Evolutionary conservation across 495 filamentous ascomycete species (phyloP).

Genomic region (Talaromyces stipitatus): DNA sequence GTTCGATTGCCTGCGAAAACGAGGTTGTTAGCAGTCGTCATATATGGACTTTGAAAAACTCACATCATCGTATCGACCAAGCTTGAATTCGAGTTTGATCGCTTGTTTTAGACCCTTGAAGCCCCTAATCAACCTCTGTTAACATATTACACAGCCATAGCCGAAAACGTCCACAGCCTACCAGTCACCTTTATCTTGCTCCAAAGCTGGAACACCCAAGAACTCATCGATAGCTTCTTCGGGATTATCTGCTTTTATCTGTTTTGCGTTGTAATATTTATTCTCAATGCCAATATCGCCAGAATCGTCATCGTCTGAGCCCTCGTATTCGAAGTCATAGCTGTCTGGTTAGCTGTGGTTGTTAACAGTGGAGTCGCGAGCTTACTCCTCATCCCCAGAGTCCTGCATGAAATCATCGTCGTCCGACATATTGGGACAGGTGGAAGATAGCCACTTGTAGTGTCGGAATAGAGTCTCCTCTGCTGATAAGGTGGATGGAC

Average conservation of each 20-base stretch:
- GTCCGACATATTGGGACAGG: slow-evolving; percentile 70
- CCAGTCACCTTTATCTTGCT: slow-evolving; percentile 92
- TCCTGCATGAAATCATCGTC: slow-evolving; percentile 99
- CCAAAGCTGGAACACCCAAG: slow-evolving; percentile 71
- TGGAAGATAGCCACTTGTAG: neutral
- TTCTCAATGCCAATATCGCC: slow-evolving; percentile 95
- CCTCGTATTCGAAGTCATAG: slow-evolving; percentile 96
- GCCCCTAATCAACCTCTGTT: slow-evolving; percentile 47
- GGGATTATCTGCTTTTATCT: slow-evolving; percentile 80
- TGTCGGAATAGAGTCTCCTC: neutral
- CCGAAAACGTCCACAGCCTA: slow-evolving; percentile 17
- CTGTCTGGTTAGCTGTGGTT: slow-evolving; percentile 29
- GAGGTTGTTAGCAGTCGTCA: slow-evolving; percentile 10
- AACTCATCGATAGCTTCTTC: slow-evolving; percentile 91
- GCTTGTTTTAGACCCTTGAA: slow-evolving; percentile 98
- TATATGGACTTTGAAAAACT: slow-evolving; percentile 8
- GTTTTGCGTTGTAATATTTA: slow-evolving; percentile 99
- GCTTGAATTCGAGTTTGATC: slow-evolving; percentile 92
- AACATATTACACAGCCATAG: slow-evolving; percentile 7
- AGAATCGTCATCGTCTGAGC: slow-evolving; percentile 79
- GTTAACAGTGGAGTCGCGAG: neutral
- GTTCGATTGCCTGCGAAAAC: slow-evolving; percentile 72
- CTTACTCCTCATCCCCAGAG: slow-evolving; percentile 58
- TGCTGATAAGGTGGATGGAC: neutral
- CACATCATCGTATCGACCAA: slow-evolving; percentile 78